phyloP scores from a whole-genome alignment of 768 basidiomycete species.

The Sarcodon sp. region DNA sequence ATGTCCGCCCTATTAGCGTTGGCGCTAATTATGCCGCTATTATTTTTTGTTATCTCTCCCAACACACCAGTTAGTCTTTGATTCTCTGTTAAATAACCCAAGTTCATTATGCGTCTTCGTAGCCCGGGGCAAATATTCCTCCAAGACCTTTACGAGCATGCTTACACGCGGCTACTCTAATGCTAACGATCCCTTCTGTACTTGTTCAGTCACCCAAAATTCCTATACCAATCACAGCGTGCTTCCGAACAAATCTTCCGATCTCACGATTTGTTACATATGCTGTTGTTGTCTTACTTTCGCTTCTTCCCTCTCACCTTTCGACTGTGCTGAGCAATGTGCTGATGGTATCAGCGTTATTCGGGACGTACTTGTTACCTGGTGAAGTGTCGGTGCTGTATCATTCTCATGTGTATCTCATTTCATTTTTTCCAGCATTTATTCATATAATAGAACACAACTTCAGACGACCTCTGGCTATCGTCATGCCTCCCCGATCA shows the following conservation, averaged over 20 bases:
- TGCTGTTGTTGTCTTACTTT: slow-evolving; percentile 26
- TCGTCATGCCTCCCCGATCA: slow-evolving; percentile 50
- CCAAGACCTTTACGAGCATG: slow-evolving; percentile 20
- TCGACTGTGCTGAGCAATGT: slow-evolving; percentile 30
- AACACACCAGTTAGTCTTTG: slow-evolving; percentile 22
- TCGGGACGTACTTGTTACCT: slow-evolving; percentile 50
- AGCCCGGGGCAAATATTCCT: neutral
- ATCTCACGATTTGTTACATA: slow-evolving; percentile 31
- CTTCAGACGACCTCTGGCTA: slow-evolving; percentile 73
- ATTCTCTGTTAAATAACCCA: slow-evolving; percentile 7
- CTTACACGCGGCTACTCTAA: slow-evolving; percentile 37
- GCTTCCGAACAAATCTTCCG: slow-evolving; percentile 28
- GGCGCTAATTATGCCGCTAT: slow-evolving; percentile 41
- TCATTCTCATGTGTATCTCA: neutral
- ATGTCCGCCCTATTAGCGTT: slow-evolving; percentile 35
- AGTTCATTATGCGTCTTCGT: slow-evolving; percentile 3
- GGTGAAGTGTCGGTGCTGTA: slow-evolving; percentile 20
- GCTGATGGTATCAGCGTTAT: slow-evolving; percentile 36
- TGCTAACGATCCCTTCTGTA: slow-evolving; percentile 46
- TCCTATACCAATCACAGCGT: slow-evolving; percentile 30
- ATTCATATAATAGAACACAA: slow-evolving; percentile 76
- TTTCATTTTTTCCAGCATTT: slow-evolving; percentile 29
- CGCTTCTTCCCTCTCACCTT: slow-evolving; percentile 29
- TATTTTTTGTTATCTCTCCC: slow-evolving; percentile 38
- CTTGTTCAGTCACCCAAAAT: slow-evolving; percentile 42